These are phyloP conservation scores for Fusarium devonianum DNA, from an alignment of 2,329 filamentous ascomycete species.

Conservation along the genomic window DNA sequence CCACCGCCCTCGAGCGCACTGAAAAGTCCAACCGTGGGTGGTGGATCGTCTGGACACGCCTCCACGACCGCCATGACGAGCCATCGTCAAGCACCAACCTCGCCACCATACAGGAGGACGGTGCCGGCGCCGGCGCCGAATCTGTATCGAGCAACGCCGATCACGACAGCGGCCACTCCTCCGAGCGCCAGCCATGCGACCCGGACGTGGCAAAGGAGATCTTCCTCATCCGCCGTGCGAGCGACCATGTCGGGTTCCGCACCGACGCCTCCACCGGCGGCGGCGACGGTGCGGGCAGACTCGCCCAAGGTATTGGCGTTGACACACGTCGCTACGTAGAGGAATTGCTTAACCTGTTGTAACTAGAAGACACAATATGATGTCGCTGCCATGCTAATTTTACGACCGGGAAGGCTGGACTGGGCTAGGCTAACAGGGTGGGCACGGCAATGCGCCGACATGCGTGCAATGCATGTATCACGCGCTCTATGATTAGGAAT, in stretches of 20 bases:
- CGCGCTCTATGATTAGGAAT: conserved; percentile 1
- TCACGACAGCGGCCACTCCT: conserved; percentile 21
- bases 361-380: conserved; percentile 34
- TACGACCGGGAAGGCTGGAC: conserved; percentile 10
- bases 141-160: conserved; percentile 9
- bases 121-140: conserved; percentile 21
- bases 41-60: conserved; percentile 73
- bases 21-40: conserved; percentile 72
- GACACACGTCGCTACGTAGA: conserved; percentile 81
- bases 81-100: conserved; percentile 25
- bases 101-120: conserved; percentile 40
- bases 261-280: conserved; percentile 50
- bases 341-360: conserved; percentile 71
- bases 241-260: conserved; percentile 58
- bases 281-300: conserved; percentile 63
- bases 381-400: conserved; percentile 12
- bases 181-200: conserved; percentile 13
- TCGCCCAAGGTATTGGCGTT: conserved; percentile 77
- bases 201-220: conserved; percentile 62
- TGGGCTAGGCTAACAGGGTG: conserved; percentile 3
- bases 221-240: conserved; percentile 65
- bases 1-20: conserved; percentile 64
- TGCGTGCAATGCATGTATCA: conserved; percentile 2
- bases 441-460: conserved; percentile 1
- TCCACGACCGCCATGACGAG: conserved; percentile 51